A percentile compares a stretch with the other conserved stretches of the same genome.
Conservation (phyloP, 352 stramenopile species). For the Globisporangium nunn region DNA sequence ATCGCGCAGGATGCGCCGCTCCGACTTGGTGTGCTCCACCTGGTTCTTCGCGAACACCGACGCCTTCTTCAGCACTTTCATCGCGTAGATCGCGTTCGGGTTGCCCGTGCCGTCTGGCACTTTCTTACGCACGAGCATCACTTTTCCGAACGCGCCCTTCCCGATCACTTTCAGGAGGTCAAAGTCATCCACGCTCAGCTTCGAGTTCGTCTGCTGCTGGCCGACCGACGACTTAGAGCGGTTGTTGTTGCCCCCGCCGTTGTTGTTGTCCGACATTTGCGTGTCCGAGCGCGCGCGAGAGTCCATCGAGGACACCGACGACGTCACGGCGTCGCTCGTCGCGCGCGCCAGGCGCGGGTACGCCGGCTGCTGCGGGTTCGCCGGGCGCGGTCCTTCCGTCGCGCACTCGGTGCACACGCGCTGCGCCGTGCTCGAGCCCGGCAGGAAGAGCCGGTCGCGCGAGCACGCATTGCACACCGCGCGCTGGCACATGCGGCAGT, state of each 20-base stretch:
- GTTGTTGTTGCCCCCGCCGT: conserved; percentile 10
- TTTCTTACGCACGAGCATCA: conserved; percentile 94
- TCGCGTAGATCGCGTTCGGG: conserved; percentile 86
- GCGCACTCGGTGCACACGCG: conserved; percentile 86
- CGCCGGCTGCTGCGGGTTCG: conserved; percentile 26
- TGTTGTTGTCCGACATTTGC: conserved; percentile 53
- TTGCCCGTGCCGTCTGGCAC: conserved; percentile 53
- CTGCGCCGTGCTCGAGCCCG: conserved; percentile 76
- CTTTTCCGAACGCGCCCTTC: conserved; percentile 94
- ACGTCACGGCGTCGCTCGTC: conserved; percentile 43
- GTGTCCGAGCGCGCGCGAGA: conserved; percentile 60
- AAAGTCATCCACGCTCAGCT: conserved; percentile 91
- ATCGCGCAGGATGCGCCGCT: conserved; percentile 86
- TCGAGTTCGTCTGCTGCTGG: conserved; percentile 33
- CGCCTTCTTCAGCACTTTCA: conserved; percentile 92
- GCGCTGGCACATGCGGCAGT: conserved; percentile 86
- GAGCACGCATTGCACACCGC: conserved; percentile 86
- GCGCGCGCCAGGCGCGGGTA: conserved; percentile 51
- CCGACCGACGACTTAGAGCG: conserved; percentile 40
- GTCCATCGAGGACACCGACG: conserved; percentile 16
- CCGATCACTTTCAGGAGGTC: conserved; percentile 94
- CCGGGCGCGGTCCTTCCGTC: conserved; percentile 67
- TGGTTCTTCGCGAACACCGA: conserved; percentile 91
- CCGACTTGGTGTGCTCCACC: conserved; percentile 90
- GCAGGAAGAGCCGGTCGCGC: conserved; percentile 77